phyloP scores from a whole-genome alignment of 2,329 filamentous ascomycete species.

The Cercospora sesami region DNA sequence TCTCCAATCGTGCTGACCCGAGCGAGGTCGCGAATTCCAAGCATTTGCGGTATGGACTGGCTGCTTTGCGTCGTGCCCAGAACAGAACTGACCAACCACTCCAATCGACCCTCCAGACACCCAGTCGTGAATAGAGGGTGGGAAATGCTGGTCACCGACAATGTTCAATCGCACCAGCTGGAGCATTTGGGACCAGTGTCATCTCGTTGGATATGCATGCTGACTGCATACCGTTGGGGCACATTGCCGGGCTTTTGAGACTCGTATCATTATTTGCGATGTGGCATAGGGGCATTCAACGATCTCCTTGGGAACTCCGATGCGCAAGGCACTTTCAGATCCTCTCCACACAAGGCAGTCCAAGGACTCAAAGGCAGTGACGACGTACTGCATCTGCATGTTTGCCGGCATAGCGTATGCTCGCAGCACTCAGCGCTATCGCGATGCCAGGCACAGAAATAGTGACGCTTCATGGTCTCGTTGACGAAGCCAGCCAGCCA shows the following conservation, averaged over 20 bases:
- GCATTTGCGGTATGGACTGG: neutral
- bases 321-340: neutral
- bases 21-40: neutral
- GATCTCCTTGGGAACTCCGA: neutral
- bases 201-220: slow-evolving; percentile 1
- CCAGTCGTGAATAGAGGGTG: neutral
- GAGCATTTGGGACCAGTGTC: neutral
- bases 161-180: neutral
- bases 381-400: neutral
- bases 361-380: neutral
- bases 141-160: neutral
- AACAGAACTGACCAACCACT: neutral
- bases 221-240: neutral
- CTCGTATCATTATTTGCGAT: neutral
- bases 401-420: neutral
- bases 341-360: neutral
- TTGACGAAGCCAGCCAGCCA: slow-evolving; percentile 3
- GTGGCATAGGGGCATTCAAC: neutral
- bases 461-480: neutral
- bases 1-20: neutral
- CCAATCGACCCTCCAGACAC: neutral
- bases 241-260: neutral
- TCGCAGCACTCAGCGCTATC: neutral
- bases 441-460: neutral
- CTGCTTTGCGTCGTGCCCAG: neutral